Conservation (phyloP, 148 eudicot species). For the Dianthus caryophyllus region DNA sequence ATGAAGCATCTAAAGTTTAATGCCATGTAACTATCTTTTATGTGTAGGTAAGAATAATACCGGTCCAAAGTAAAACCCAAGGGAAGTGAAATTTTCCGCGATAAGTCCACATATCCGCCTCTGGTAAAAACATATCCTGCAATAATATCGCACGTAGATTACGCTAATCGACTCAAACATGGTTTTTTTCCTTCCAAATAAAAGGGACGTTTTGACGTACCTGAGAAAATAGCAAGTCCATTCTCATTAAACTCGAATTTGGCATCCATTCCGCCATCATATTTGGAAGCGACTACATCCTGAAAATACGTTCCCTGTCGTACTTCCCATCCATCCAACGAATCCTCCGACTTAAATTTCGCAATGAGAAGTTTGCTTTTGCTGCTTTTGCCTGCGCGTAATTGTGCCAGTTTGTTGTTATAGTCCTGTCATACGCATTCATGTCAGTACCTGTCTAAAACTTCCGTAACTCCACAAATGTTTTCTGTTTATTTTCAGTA, state of each 20-base stretch:
- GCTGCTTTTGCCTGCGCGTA: conserved; percentile 96
- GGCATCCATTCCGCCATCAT: conserved; percentile 95
- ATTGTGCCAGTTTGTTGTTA: conserved; percentile 82
- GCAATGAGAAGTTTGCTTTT: conserved; percentile 89
- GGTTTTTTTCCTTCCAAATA: not conserved
- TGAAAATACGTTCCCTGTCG: conserved; percentile 83
- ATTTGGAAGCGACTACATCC: conserved; percentile 70
- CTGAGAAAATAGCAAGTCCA: conserved; percentile 81
- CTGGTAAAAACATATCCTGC: conserved; percentile 87
- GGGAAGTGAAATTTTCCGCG: conserved; percentile 81
- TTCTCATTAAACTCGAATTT: conserved; percentile 62
- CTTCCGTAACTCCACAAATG: not conserved
- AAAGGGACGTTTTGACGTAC: conserved; percentile 24
- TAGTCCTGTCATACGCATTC: conserved; percentile 53
- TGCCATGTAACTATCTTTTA: not conserved
- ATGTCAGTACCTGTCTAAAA: conserved; percentile 5
- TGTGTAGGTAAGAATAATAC: conserved; percentile 45
- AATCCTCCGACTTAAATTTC: conserved; percentile 72
- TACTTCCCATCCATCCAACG: conserved; percentile 79
- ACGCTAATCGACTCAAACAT: not conserved
- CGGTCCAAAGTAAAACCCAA: conserved; percentile 86
- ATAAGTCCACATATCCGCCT: conserved; percentile 88
- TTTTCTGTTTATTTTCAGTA: not conserved
- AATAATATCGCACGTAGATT: conserved; percentile 6
- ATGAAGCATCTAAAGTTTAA: not conserved